phyloP scores from a whole-genome alignment of 768 basidiomycete species.

The Leucosporidium yakuticum region DNA sequence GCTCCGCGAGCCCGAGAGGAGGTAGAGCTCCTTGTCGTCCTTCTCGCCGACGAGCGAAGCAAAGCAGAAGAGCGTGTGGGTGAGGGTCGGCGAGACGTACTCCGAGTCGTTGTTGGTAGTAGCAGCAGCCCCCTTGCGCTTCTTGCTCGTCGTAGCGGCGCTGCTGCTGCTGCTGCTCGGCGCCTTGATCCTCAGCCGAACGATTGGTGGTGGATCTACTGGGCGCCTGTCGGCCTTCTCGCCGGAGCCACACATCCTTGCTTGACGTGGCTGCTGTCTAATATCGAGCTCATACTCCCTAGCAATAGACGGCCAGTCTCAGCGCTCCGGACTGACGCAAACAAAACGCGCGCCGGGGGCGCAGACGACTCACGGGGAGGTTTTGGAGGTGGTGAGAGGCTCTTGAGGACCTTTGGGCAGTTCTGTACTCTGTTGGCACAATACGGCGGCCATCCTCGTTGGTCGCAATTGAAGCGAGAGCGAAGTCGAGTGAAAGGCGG shows the following conservation, averaged over 20 bases:
- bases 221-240: slow-evolving; percentile 79
- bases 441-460: too few relatives aligned
- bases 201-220: slow-evolving; percentile 92
- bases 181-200: slow-evolving; percentile 70
- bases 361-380: too few relatives aligned
- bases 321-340: too few relatives aligned
- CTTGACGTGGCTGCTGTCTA: slow-evolving; percentile 19
- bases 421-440: too few relatives aligned
- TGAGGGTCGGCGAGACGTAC: slow-evolving; percentile 23
- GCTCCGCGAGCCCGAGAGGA: slow-evolving; percentile 45
- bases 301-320: too few relatives aligned
- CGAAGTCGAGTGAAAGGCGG: too few relatives aligned
- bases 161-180: neutral
- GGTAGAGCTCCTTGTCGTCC: slow-evolving; percentile 25
- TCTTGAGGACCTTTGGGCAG: too few relatives aligned
- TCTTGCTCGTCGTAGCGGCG: neutral
- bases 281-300: neutral
- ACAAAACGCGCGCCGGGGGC: too few relatives aligned
- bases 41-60: slow-evolving; percentile 28
- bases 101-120: slow-evolving; percentile 21
- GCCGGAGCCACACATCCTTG: slow-evolving; percentile 18
- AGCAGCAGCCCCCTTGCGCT: neutral
- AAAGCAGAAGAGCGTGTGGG: slow-evolving; percentile 32
- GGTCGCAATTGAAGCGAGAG: too few relatives aligned
- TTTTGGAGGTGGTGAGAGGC: too few relatives aligned